Evolutionary conservation across 179 eudicot genomes (phyloP).

Genomic region (Heliamphora pulchella): DNA sequence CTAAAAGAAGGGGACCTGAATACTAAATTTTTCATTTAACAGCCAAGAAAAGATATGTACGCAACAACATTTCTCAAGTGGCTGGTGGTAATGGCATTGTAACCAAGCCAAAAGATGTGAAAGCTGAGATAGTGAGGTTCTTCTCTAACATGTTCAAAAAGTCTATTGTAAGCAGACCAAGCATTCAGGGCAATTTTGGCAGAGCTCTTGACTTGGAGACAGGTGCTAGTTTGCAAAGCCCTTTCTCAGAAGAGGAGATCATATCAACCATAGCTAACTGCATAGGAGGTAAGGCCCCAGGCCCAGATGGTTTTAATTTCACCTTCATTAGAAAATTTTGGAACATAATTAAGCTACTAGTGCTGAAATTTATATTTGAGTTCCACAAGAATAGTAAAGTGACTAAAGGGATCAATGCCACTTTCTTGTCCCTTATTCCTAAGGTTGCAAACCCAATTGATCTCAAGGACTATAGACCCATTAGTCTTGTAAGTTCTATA

Average conservation of each 20-base stretch:
- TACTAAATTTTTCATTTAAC: background rate
- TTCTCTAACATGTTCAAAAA: too few relatives aligned
- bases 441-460: background rate
- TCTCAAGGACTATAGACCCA: background rate
- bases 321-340: background rate
- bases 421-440: background rate
- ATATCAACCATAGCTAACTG: background rate
- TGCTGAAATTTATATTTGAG: background rate
- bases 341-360: background rate
- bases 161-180: too few relatives aligned
- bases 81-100: background rate
- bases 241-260: background rate
- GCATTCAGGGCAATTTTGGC: too few relatives aligned
- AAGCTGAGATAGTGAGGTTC: background rate
- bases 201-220: too few relatives aligned
- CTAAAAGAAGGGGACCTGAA: background rate
- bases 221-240: background rate
- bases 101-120: background rate
- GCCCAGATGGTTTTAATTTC: background rate
- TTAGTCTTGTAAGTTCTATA: too few relatives aligned
- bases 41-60: background rate
- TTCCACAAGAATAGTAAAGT: background rate
- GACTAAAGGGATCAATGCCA: background rate
- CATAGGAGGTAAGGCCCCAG: background rate
- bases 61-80: background rate